Conservation (phyloP, 2,329 filamentous ascomycete genomes). For the Trichoderma simmonsii region DNA sequence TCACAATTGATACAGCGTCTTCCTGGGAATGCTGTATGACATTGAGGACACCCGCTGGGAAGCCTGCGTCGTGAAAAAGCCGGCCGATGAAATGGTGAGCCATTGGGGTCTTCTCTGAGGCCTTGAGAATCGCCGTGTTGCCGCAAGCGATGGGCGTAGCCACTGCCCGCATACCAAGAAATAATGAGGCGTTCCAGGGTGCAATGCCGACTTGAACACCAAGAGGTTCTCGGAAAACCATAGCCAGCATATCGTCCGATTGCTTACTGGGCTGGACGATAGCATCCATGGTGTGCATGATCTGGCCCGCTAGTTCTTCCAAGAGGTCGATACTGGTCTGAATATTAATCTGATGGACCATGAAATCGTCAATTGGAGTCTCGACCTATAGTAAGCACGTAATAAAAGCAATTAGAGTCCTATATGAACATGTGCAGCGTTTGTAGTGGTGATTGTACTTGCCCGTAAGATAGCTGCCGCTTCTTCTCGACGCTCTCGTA, state of each 20-base stretch:
- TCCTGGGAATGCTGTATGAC: constrained; percentile 59
- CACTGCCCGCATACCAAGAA: background rate
- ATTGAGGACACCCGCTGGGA: constrained; percentile 73
- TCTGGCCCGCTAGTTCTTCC: background rate
- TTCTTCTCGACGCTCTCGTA: background rate
- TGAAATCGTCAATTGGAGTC: background rate
- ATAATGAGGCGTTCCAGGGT: background rate
- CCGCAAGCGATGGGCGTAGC: background rate
- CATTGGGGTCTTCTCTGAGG: background rate
- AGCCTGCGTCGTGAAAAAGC: constrained; percentile 68
- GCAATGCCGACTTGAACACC: background rate
- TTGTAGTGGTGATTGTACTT: background rate
- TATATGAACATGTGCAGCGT: background rate
- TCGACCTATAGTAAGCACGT: background rate
- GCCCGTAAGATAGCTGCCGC: background rate
- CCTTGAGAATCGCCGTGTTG: background rate
- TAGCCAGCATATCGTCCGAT: background rate
- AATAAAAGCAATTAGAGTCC: background rate
- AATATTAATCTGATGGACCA: constrained; percentile 1
- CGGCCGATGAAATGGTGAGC: constrained; percentile 53
- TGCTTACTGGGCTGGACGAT: background rate
- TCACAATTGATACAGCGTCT: constrained; percentile 63
- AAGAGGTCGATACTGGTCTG: background rate
- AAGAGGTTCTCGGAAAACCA: background rate
- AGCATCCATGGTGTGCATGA: background rate